Conservation (phyloP, 768 basidiomycete genomes). For the Phaffia australis region DNA sequence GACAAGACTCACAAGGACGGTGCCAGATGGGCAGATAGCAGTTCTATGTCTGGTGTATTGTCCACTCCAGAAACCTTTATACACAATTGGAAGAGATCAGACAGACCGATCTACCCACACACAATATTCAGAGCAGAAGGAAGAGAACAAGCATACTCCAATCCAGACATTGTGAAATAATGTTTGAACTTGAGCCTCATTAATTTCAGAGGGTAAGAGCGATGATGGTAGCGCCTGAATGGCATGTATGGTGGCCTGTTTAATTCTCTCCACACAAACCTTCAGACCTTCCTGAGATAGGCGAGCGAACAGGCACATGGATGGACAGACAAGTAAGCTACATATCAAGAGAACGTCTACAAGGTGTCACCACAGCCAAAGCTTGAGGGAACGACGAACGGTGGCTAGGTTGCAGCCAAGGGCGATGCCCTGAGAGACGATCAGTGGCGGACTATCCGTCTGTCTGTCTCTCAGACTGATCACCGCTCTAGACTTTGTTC, state of each 20-base stretch:
- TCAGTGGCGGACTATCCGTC: background rate
- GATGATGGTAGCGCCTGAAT: too few relatives aligned
- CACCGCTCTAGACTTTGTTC: slow-evolving; percentile 21
- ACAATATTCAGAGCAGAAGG: too few relatives aligned
- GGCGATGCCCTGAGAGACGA: slow-evolving; percentile 8
- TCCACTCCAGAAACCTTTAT: slow-evolving; percentile 11
- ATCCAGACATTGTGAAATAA: slow-evolving; percentile 14
- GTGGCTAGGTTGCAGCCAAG: slow-evolving; percentile 15
- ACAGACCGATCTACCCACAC: too few relatives aligned
- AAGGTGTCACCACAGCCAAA: too few relatives aligned
- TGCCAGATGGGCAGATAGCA: background rate
- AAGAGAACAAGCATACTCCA: background rate
- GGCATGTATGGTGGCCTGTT: too few relatives aligned
- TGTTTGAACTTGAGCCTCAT: too few relatives aligned
- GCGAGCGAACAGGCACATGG: too few relatives aligned
- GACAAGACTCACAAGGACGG: slow-evolving; percentile 4
- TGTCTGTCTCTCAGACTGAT: slow-evolving; percentile 5
- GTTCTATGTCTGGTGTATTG: slow-evolving; percentile 7
- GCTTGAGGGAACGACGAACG: slow-evolving; percentile 3
- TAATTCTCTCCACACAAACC: too few relatives aligned
- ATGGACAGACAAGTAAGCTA: too few relatives aligned
- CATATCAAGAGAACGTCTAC: too few relatives aligned
- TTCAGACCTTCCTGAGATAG: too few relatives aligned
- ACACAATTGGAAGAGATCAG: background rate
- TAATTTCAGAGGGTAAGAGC: too few relatives aligned